A percentile compares a stretch with the other conserved stretches of the same genome.
phyloP scores from a whole-genome alignment of 805 yeast species.

The Candida hungchunana region DNA sequence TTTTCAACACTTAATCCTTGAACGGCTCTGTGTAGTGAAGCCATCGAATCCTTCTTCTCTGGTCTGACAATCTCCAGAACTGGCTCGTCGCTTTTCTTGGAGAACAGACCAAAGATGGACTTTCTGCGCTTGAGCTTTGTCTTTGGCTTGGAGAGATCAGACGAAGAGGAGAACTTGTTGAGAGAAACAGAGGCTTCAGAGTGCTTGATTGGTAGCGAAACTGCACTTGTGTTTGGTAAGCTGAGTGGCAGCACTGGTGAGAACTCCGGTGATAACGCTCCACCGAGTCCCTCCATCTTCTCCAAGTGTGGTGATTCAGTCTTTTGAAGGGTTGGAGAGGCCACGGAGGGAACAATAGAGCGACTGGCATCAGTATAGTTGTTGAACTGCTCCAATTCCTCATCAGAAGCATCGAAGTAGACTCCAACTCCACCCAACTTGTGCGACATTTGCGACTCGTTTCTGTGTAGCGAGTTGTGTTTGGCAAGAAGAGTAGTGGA shows the following conservation, averaged over 20 bases:
- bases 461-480: slow-evolving; percentile 19
- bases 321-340: slow-evolving; percentile 8
- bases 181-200: slow-evolving; percentile 7
- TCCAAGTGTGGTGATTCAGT: slow-evolving; percentile 9
- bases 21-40: slow-evolving; percentile 11
- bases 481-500: slow-evolving; percentile 17
- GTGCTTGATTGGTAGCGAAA: slow-evolving; percentile 17
- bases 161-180: slow-evolving; percentile 2
- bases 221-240: slow-evolving; percentile 4
- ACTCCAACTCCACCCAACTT: slow-evolving; percentile 11
- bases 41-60: slow-evolving; percentile 15
- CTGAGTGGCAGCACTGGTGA: slow-evolving; percentile 4
- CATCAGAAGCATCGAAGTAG: slow-evolving; percentile 9
- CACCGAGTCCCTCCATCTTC: slow-evolving; percentile 5
- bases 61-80: slow-evolving; percentile 25
- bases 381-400: slow-evolving; percentile 12
- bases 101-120: slow-evolving; percentile 24
- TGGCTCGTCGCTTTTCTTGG: slow-evolving; percentile 18
- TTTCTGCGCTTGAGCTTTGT: slow-evolving; percentile 19
- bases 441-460: slow-evolving; percentile 9
- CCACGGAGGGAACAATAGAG: not conserved
- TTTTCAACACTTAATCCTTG: slow-evolving; percentile 2
- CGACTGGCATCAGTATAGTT: slow-evolving; percentile 6
- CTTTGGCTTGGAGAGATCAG: slow-evolving; percentile 4
- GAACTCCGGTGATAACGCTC: not conserved